Base-by-base conservation (phyloP, 2,329 filamentous ascomycete species). In the Claviceps pusilla region DNA sequence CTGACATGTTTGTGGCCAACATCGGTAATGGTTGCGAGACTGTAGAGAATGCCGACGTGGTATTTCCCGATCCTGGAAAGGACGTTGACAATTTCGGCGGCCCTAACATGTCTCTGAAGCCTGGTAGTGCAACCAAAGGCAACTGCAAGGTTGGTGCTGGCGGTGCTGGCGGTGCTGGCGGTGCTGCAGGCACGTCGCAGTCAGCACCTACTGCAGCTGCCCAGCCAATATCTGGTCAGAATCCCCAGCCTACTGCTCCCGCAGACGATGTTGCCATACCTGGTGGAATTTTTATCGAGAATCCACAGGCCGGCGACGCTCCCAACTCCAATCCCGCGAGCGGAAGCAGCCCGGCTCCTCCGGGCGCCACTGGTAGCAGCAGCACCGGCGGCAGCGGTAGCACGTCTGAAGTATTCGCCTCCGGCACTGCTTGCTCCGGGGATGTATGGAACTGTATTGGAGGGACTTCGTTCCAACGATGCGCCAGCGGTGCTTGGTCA, bases 1-100 rank as follows among this genome's bases (percentile, higher is more conserved):
- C 87, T 0, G 69, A 79, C 33, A 79, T 89, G 69, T 87, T 88
- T 59, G 70, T 81, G 11, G 85, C 82, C 63, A 89, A 89, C 63
- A 63, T 86, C 5, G 69, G 66, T 2, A 75, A 77, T 19, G 66
- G 63, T 0, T 88, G 84, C 64, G 68, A 59, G 2, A 83, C 78
- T 2, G 63, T 61, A 0, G 71, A 76, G 50, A 66, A 69, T 24
- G 64, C 69, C 5, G 79, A 85, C 50, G 70, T 85, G 6, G 56
- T 69, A 42, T 88, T 83, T 69, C 82, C 84, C 14, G 66, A 80
- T 51, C 79, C 84, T 0, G 86, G 86, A 1, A 62, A 69, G 0
- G 70, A 75, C 6, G 71, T 82, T 4, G 75, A 83, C 54, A 69
- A 68, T 11, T 69, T 75, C 55, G 74, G 74, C 46, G 62, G 70